Evolutionary conservation across 2,329 filamentous ascomycete species (phyloP).

Genomic region (Aspergillus unguis): DNA sequence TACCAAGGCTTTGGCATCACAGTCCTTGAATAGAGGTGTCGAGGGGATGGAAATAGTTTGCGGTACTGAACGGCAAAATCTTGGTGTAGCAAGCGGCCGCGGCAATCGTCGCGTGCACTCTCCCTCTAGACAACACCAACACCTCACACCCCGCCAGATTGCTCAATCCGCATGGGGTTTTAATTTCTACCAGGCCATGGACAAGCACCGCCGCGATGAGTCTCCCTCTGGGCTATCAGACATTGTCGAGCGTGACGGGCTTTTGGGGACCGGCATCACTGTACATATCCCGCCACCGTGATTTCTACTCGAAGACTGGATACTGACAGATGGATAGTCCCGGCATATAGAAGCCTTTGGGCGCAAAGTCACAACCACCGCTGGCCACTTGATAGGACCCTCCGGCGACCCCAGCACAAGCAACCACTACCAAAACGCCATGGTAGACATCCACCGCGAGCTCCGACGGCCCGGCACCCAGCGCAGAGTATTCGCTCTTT

Average conservation of each 20-base stretch:
- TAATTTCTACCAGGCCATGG: slow-evolving; percentile 36
- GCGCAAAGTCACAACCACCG: slow-evolving; percentile 91
- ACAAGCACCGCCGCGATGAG: slow-evolving; percentile 45
- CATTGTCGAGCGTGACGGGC: slow-evolving; percentile 42
- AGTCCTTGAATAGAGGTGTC: neutral
- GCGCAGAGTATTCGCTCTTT: slow-evolving; percentile 85
- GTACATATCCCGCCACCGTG: slow-evolving; percentile 29
- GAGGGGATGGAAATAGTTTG: neutral
- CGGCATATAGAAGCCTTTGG: slow-evolving; percentile 89
- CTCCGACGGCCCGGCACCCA: slow-evolving; percentile 79
- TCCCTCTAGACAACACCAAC: slow-evolving; percentile 10
- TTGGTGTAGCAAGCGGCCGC: slow-evolving; percentile 12
- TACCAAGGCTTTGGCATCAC: no score
- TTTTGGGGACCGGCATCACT: slow-evolving; percentile 49
- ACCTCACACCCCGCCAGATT: slow-evolving; percentile 7
- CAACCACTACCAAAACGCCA: slow-evolving; percentile 77
- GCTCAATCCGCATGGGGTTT: slow-evolving; percentile 26
- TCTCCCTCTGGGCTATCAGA: slow-evolving; percentile 43
- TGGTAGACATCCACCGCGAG: slow-evolving; percentile 86
- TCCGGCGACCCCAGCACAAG: slow-evolving; percentile 52
- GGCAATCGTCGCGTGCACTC: slow-evolving; percentile 34
- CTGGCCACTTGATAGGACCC: slow-evolving; percentile 79
- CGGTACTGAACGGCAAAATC: slow-evolving; percentile 21
- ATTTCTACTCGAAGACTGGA: neutral
- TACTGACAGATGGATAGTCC: slow-evolving; percentile 52